These are phyloP conservation scores for Fusarium temperatum DNA, from an alignment of 2,329 filamentous ascomycete species.

Conservation along the genomic window DNA sequence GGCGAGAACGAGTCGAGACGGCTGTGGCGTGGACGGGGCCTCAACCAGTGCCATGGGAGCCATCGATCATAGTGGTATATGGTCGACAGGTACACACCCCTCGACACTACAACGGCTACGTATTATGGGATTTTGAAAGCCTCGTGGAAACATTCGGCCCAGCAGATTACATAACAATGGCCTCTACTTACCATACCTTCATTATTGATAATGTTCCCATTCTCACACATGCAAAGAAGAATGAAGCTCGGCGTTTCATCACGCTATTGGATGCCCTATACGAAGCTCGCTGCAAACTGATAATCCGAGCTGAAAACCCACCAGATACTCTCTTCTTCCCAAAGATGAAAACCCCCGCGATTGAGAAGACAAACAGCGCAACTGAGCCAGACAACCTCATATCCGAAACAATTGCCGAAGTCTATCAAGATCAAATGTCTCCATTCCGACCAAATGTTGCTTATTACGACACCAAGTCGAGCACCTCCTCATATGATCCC, in stretches of 20 bases:
- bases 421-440: constrained; percentile 79
- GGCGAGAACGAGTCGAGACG: constrained; percentile 36
- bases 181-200: constrained; percentile 81
- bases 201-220: constrained; percentile 76
- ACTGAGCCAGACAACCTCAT: constrained; percentile 50
- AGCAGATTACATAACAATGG: constrained; percentile 84
- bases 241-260: constrained; percentile 83
- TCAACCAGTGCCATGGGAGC: constrained; percentile 51
- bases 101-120: constrained; percentile 63
- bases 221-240: constrained; percentile 74
- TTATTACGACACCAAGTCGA: constrained; percentile 62
- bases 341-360: constrained; percentile 52
- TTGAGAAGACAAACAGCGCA: constrained; percentile 1
- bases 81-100: constrained; percentile 70
- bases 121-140: constrained; percentile 73
- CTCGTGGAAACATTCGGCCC: constrained; percentile 77
- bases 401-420: constrained; percentile 64
- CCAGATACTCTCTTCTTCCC: constrained; percentile 85
- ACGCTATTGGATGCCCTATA: constrained; percentile 83
- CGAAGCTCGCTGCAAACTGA: constrained; percentile 80
- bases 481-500: constrained; percentile 60
- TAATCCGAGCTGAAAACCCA: constrained; percentile 72
- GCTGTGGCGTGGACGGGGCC: constrained; percentile 36
- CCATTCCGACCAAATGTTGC: constrained; percentile 84
- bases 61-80: constrained; percentile 63